Conservation (phyloP, 768 basidiomycete genomes). For the Ramaria sp. region DNA sequence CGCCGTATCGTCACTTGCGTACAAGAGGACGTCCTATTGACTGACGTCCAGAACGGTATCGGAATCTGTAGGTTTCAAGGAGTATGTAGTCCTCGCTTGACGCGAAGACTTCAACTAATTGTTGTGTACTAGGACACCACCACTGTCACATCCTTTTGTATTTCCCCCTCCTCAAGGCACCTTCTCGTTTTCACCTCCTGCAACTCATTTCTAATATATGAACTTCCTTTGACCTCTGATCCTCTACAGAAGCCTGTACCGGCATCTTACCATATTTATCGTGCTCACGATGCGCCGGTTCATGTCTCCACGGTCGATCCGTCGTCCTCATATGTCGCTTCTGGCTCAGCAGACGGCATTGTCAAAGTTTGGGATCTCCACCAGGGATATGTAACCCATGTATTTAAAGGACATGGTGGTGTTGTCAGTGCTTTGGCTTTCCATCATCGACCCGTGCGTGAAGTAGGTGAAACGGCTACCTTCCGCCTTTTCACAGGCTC, state of each 20-base stretch:
- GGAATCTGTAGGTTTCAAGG: slow-evolving; percentile 75
- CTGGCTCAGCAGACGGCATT: slow-evolving; percentile 90
- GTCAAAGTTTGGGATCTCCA: slow-evolving; percentile 95
- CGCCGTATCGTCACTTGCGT: slow-evolving; percentile 76
- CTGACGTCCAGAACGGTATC: slow-evolving; percentile 62
- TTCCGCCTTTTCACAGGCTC: slow-evolving; percentile 69
- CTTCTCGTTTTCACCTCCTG: slow-evolving; percentile 76
- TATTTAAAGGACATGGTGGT: slow-evolving; percentile 96
- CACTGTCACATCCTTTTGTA: slow-evolving; percentile 71
- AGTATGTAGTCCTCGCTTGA: slow-evolving; percentile 37
- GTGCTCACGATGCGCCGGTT: slow-evolving; percentile 89
- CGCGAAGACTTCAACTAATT: slow-evolving; percentile 7
- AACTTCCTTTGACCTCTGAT: slow-evolving; percentile 44
- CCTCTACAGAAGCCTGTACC: slow-evolving; percentile 40
- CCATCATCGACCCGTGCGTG: slow-evolving; percentile 24
- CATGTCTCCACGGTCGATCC: slow-evolving; percentile 81
- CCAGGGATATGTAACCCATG: slow-evolving; percentile 84
- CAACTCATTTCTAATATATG: slow-evolving; percentile 73
- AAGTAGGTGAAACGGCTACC: slow-evolving; percentile 3
- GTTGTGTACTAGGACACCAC: slow-evolving; percentile 57
- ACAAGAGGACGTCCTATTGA: slow-evolving; percentile 74
- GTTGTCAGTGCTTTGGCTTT: slow-evolving; percentile 87
- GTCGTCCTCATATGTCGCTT: slow-evolving; percentile 83
- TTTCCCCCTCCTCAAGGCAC: slow-evolving; percentile 64
- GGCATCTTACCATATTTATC: slow-evolving; percentile 65